Conservation (phyloP, 1,139 yeast species). For the Suhomyces kunorum region DNA sequence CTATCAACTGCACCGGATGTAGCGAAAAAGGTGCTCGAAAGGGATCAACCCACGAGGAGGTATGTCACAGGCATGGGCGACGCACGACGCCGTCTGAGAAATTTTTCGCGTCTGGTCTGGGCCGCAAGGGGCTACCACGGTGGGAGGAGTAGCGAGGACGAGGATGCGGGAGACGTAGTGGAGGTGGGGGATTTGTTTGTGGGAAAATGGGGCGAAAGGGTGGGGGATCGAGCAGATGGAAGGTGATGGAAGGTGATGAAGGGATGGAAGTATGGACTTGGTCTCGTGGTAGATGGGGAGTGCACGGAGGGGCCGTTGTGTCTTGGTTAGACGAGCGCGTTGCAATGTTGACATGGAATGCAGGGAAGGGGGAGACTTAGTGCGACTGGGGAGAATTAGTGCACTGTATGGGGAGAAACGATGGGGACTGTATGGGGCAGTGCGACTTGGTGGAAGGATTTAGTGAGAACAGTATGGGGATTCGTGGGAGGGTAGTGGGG, state of each 20-base stretch:
- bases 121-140: not conserved
- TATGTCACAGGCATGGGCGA: slow-evolving; percentile 2
- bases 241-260: too few relatives aligned
- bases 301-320: not conserved
- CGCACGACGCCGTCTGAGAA: slow-evolving; percentile 9
- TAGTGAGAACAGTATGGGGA: too few relatives aligned
- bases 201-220: too few relatives aligned
- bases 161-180: not conserved
- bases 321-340: not conserved
- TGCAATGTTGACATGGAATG: not conserved
- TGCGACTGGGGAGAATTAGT: too few relatives aligned
- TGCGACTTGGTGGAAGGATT: too few relatives aligned
- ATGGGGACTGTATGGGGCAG: too few relatives aligned
- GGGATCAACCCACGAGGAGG: not conserved
- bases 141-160: not conserved
- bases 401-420: too few relatives aligned
- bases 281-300: too few relatives aligned
- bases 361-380: not conserved
- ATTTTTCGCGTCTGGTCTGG: slow-evolving; percentile 12
- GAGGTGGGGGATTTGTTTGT: too few relatives aligned
- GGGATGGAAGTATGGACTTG: too few relatives aligned
- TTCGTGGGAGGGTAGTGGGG: too few relatives aligned
- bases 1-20: too few relatives aligned
- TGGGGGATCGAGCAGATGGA: not conserved
- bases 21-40: not conserved